Percentiles rank a stretch among this genome's conserved stretches.
These are phyloP conservation scores for Fusarium protoensiforme DNA, from an alignment of 2,329 filamentous ascomycete species.

Conservation along the genomic window DNA sequence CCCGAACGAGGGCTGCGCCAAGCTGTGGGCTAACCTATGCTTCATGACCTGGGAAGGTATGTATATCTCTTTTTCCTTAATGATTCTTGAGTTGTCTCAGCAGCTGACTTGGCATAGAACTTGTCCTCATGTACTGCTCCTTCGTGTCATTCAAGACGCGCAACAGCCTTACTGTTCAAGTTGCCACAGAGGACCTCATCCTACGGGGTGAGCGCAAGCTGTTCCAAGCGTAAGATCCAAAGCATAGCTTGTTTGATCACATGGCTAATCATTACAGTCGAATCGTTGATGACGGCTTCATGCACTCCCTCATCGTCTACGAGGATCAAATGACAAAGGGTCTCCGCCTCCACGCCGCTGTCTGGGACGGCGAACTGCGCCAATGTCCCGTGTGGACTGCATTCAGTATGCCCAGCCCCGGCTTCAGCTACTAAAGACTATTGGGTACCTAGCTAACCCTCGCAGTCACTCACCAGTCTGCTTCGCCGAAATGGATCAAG, in stretches of 20 bases:
- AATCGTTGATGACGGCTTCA: conserved; percentile 66
- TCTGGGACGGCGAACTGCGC: conserved; percentile 64
- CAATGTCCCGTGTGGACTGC: conserved; percentile 72
- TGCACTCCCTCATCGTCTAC: conserved; percentile 65
- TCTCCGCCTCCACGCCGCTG: conserved; percentile 65
- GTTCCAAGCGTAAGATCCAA: conserved; percentile 64
- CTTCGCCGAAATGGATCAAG: conserved; percentile 62
- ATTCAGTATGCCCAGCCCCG: conserved; percentile 59
- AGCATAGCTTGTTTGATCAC: not conserved
- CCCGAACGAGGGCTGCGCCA: conserved; percentile 53
- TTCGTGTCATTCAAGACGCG: conserved; percentile 68
- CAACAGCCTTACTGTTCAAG: conserved; percentile 56
- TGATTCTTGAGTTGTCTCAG: too few species aligned
- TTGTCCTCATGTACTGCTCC: conserved; percentile 68
- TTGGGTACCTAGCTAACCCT: not conserved
- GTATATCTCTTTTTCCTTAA: conserved; percentile 27
- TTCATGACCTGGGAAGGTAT: conserved; percentile 72
- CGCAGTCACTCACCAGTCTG: conserved; percentile 64
- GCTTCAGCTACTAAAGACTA: not conserved
- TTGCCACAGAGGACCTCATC: conserved; percentile 59
- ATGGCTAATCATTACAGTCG: conserved; percentile 52
- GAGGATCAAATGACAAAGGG: conserved; percentile 60
- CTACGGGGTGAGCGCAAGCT: conserved; percentile 61
- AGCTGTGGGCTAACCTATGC: conserved; percentile 65
- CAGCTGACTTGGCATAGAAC: conserved; percentile 54